A percentile compares a stretch with the other conserved stretches of the same genome.
phyloP scores from a whole-genome alignment of 1,284 basidiomycete genomes.

The Ceratobasidium sp. region DNA sequence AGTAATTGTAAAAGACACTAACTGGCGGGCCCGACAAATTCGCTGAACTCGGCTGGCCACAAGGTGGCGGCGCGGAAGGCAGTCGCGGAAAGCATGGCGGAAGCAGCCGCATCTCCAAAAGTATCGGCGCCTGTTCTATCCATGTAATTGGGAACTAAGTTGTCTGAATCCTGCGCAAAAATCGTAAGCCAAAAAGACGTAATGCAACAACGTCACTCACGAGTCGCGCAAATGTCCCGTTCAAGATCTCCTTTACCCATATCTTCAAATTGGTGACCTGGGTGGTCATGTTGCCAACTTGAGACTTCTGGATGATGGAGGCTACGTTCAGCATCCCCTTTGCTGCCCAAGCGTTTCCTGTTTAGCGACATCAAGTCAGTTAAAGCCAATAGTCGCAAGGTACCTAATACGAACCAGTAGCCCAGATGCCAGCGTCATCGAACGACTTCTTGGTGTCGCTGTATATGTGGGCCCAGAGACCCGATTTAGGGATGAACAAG shows the following conservation, averaged over 20 bases:
- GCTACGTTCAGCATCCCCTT: constrained; percentile 31
- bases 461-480: constrained; percentile 8
- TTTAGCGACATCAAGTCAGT: background rate
- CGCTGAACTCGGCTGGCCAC: constrained; percentile 12
- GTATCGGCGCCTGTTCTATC: constrained; percentile 7
- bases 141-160: constrained; percentile 25
- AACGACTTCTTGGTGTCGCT: background rate
- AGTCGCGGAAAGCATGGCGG: constrained; percentile 5
- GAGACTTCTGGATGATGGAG: background rate
- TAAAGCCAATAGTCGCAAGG: background rate
- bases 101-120: constrained; percentile 22
- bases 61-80: constrained; percentile 20
- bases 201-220: background rate
- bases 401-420: background rate
- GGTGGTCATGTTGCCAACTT: background rate
- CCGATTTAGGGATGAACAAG: background rate
- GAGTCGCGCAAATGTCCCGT: background rate
- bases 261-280: background rate
- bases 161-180: constrained; percentile 3
- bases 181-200: background rate
- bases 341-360: constrained; percentile 29
- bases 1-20: background rate
- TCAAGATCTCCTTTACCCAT: constrained; percentile 3
- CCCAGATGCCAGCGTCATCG: constrained; percentile 10
- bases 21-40: constrained; percentile 5